These are phyloP conservation scores for Parmales sp. DNA, from an alignment of 108 stramenopile genomes.

Conservation along the genomic window DNA sequence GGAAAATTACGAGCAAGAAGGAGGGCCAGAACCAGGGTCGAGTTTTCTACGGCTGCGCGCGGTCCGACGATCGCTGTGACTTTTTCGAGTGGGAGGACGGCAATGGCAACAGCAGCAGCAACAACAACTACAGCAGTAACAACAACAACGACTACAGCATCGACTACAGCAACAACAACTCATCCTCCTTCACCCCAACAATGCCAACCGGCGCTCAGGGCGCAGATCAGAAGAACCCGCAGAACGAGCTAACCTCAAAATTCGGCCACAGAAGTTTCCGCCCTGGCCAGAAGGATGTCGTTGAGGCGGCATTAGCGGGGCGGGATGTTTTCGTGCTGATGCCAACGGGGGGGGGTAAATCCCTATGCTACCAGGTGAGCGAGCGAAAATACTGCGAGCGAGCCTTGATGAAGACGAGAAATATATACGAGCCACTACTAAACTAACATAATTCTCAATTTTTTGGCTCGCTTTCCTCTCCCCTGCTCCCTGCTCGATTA, in stretches of 20 bases:
- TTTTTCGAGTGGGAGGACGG: slow-evolving; percentile 84
- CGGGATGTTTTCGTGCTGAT: slow-evolving; percentile 94
- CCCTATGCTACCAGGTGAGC: slow-evolving; percentile 40
- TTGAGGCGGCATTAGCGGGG: slow-evolving; percentile 75
- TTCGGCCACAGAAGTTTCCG: slow-evolving; percentile 84
- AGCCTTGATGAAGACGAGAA: too few species aligned
- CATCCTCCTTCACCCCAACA: not conserved
- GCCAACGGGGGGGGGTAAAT: slow-evolving; percentile 89
- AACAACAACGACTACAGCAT: not conserved
- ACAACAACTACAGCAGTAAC: not conserved
- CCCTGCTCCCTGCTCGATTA: not conserved
- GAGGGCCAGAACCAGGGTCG: too few species aligned
- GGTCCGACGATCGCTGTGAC: slow-evolving; percentile 70
- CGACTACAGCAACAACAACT: not conserved
- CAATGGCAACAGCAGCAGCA: not conserved
- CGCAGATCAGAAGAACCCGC: not conserved
- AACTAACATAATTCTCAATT: too few species aligned
- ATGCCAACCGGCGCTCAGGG: not conserved
- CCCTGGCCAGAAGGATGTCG: slow-evolving; percentile 76
- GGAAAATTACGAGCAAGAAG: too few species aligned
- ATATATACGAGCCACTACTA: too few species aligned
- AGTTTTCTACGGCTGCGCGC: too few species aligned
- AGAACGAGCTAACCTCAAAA: slow-evolving; percentile 12
- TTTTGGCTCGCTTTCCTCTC: not conserved
- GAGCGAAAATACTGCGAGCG: not conserved